Evolutionary conservation across 2,329 filamentous ascomycete genomes (phyloP), one percentile per base, ranked within the genome.

Genomic region (Epichloe scottii): DNA sequence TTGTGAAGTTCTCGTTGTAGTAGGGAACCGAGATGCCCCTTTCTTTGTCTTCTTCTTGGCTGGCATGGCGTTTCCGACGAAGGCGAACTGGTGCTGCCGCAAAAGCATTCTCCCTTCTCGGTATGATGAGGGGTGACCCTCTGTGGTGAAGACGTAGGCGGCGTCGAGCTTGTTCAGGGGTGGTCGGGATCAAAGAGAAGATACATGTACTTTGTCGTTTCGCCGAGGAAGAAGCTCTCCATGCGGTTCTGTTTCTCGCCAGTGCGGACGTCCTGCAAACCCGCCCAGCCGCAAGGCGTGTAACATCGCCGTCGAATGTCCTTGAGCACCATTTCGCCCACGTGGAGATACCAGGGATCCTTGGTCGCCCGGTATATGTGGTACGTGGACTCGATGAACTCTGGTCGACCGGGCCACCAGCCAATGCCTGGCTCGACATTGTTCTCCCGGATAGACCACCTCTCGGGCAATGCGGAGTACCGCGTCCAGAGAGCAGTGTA

Each of bases 141-240:
- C 93, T 0, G 93, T 98, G 0, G 87, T 93, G 65, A 98, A 97
- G 14, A 98, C 91, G 65, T 85, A 94, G 0, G 90, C 82, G 0
- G 84, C 82, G 66, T 97, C 93, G 39, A 94, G 71, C 19, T 81
- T 83, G 66, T 97, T 97, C 41, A 98, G 71, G 90, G 89, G 67
- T 97, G 93, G 14, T 82, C 77, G 4, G 83, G 77, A 57, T 95
- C 87, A 65, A 94, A 97, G 2, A 97, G 78, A 50, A 98, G 72
- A 65, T 94, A 97, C 55, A 98, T 74, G 66, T 98, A 98, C 67
- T 97, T 96, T 43, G 89, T 84, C 1, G 93, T 98, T 68, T 98
- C 93, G 14, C 93, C 91, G 1, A 98, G 76, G 62, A 97, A 97
- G 74, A 97, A 98, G 64, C 91, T 97, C 68, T 98, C 93, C 93